Base-by-base conservation (phyloP, 306 rosid species). In the Mucuna pruriens region DNA sequence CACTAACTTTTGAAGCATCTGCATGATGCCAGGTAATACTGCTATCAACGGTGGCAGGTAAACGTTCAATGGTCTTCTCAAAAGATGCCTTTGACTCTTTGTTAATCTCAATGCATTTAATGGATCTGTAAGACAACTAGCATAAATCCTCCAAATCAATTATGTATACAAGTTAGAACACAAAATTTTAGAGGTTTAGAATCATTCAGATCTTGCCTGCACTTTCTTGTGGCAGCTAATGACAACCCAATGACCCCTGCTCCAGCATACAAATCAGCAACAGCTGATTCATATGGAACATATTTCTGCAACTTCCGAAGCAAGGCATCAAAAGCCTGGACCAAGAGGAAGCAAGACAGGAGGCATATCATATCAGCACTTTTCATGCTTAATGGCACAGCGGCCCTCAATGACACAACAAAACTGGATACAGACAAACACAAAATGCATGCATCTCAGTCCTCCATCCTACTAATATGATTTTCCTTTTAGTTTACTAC, bases 171-270 rank as follows among this genome's bases (percentile, higher is more conserved):
- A 16, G 62, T 69, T 57, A 72, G 74, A 38, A 67, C 31, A 20
- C 23, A 49, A 17, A 16, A 57, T 26, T 25, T 49, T 58, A 71
- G 9, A 55, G 54, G 48, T 82, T 82, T 54, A 81, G 58, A 87
- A 71, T 48, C 68, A 74, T 75, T 64, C 40, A 65, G 79, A 76
- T 71, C 94, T 84, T 91, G 89, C 99, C 99, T 95, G 97, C 99
- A 93, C 82, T 93, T 91, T 86, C 97, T 91, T 45, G 95, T 72
- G 80, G 88, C 90, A 58, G 99, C 99, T 74, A 95, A 86, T 81
- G 99, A 95, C 81, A 93, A 83, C 67, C 99, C 99, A 72, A 95
- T 95, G 58, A 85, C 98, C 79, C 99, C 99, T 51, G 97, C 98
- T 82, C 98, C 98, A 73, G 99, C 98, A 85, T 95, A 95, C 84